Conservation (phyloP, 1,284 basidiomycete species). For the Ceratobasidium sp. region DNA sequence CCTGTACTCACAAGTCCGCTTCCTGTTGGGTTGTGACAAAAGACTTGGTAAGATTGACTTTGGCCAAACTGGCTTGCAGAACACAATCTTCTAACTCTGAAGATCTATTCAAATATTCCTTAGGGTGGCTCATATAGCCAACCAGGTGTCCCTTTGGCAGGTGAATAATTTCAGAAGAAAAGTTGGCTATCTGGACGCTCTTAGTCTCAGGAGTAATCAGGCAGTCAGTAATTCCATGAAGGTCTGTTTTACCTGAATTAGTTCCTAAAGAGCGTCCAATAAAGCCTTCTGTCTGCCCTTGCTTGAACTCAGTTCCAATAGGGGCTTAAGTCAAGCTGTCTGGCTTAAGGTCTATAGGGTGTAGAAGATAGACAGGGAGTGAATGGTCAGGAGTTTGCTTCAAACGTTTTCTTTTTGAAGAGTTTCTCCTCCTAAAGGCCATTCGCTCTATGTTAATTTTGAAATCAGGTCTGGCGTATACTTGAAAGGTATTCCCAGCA, state of each 20-base stretch:
- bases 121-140: slow-evolving; percentile 48
- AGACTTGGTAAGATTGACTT: too few relatives aligned
- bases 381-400: neutral
- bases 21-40: too few relatives aligned
- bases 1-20: too few relatives aligned
- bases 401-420: neutral
- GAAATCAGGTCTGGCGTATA: slow-evolving; percentile 6
- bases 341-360: neutral
- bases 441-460: slow-evolving; percentile 29
- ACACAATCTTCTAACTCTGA: too few relatives aligned
- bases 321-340: neutral
- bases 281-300: neutral
- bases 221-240: slow-evolving; percentile 50
- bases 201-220: slow-evolving; percentile 49
- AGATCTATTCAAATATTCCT: neutral
- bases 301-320: neutral
- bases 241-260: slow-evolving; percentile 45
- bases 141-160: slow-evolving; percentile 50
- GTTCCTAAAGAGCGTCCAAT: neutral
- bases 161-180: slow-evolving; percentile 46
- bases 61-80: too few relatives aligned
- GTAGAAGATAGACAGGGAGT: neutral
- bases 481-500: slow-evolving; percentile 29
- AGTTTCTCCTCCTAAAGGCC: neutral
- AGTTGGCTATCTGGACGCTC: slow-evolving; percentile 51